Percentiles rank a stretch among this genome's conserved stretches.
These are phyloP conservation scores for Echria macrotheca DNA, from an alignment of 495 filamentous ascomycete species.

Conservation along the genomic window DNA sequence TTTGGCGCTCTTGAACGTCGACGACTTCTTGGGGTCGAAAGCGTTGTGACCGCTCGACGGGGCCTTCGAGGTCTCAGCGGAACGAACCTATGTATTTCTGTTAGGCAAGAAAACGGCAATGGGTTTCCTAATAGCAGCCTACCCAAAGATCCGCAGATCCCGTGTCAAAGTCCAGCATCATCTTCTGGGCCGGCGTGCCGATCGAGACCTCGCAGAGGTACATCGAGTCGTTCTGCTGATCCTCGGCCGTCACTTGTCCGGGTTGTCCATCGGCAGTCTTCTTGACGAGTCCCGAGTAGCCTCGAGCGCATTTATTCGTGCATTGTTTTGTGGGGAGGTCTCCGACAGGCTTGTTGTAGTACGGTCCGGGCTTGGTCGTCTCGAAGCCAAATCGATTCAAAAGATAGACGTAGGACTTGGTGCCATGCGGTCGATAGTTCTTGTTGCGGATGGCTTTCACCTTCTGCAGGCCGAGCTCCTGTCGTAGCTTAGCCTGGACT, in stretches of 20 bases:
- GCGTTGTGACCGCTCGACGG: slow-evolving; percentile 40
- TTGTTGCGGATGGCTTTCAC: slow-evolving; percentile 50
- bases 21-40: slow-evolving; percentile 58
- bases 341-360: slow-evolving; percentile 37
- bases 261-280: slow-evolving; percentile 23
- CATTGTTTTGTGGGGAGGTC: slow-evolving; percentile 17
- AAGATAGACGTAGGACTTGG: slow-evolving; percentile 66
- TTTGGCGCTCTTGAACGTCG: slow-evolving; percentile 47
- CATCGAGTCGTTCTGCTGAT: slow-evolving; percentile 66
- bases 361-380: slow-evolving; percentile 66
- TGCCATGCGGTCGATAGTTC: slow-evolving; percentile 59
- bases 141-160: slow-evolving; percentile 78
- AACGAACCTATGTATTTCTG: too few species aligned
- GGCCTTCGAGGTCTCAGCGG: too few species aligned
- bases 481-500: slow-evolving; percentile 28
- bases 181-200: slow-evolving; percentile 61
- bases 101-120: too few species aligned
- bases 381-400: slow-evolving; percentile 67
- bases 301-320: slow-evolving; percentile 40
- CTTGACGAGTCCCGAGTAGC: slow-evolving; percentile 48
- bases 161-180: slow-evolving; percentile 71
- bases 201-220: slow-evolving; percentile 64
- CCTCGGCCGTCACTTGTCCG: slow-evolving; percentile 61
- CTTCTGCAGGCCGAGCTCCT: slow-evolving; percentile 40
- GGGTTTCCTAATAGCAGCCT: too few species aligned